phyloP scores from a whole-genome alignment of 345 rosid species.

The Combretum micranthum region DNA sequence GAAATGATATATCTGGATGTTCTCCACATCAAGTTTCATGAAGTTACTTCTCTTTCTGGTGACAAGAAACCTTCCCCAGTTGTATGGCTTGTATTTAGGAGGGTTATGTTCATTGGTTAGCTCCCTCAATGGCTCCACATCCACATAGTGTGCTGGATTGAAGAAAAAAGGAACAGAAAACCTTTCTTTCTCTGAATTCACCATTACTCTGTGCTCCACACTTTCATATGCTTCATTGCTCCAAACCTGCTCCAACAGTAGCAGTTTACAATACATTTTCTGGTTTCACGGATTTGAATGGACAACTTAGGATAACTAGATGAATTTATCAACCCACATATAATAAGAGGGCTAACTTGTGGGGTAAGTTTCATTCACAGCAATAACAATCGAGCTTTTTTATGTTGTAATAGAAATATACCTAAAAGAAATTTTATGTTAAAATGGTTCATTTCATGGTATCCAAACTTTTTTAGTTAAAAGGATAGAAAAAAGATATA shows the following conservation, averaged over 20 bases:
- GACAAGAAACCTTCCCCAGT: constrained; percentile 57
- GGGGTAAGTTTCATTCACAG: too few relatives aligned
- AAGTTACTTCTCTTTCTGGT: constrained; percentile 55
- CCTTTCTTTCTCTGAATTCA: constrained; percentile 52
- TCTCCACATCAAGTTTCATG: constrained; percentile 45
- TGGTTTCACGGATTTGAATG: too few relatives aligned
- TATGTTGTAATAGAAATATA: too few relatives aligned
- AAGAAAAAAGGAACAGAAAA: constrained; percentile 62
- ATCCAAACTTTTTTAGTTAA: too few relatives aligned
- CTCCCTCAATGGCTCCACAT: constrained; percentile 56
- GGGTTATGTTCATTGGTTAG: constrained; percentile 32
- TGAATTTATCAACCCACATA: too few relatives aligned
- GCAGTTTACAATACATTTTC: too few relatives aligned
- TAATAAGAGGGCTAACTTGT: too few relatives aligned
- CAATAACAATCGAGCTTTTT: too few relatives aligned
- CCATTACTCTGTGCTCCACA: constrained; percentile 66
- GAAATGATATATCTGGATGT: constrained; percentile 53
- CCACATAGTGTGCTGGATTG: constrained; percentile 34
- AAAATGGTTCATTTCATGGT: too few relatives aligned
- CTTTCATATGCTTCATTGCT: constrained; percentile 60
- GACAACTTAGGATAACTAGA: too few relatives aligned
- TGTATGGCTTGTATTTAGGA: constrained; percentile 43
- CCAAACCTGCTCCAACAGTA: constrained; percentile 43
- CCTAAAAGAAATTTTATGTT: too few relatives aligned
- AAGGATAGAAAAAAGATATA: too few relatives aligned